A percentile compares a stretch with the other conserved stretches of the same genome.
Evolutionary conservation across 257 asterid species (phyloP).

Genomic region (Eucommia ulmoides): DNA sequence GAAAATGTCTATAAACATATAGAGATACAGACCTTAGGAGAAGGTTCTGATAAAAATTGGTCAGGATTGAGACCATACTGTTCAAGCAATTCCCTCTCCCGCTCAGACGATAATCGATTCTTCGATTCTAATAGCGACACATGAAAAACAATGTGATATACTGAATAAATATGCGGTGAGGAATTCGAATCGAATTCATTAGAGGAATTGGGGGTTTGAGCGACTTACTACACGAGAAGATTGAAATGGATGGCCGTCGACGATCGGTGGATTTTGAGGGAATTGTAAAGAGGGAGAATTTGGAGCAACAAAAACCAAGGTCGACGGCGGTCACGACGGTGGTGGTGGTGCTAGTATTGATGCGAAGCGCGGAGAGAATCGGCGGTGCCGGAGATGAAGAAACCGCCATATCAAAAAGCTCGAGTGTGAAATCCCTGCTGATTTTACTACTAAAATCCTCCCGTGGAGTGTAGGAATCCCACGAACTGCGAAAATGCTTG

Average conservation of each 20-base stretch:
- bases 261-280: constrained; percentile 18
- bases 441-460: too few relatives aligned
- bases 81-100: constrained; percentile 60
- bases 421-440: too few relatives aligned
- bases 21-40: constrained; percentile 42
- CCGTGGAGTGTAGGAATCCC: neutral
- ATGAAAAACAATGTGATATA: neutral
- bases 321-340: constrained; percentile 15
- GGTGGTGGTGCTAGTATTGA: constrained; percentile 4
- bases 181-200: neutral
- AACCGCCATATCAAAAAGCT: too few relatives aligned
- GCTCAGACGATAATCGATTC: constrained; percentile 26
- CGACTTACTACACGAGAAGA: constrained; percentile 47
- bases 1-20: neutral
- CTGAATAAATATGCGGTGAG: neutral
- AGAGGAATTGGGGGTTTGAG: neutral
- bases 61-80: constrained; percentile 72
- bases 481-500: neutral
- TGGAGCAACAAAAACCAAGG: constrained; percentile 7
- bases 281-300: constrained; percentile 11
- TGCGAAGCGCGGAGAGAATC: constrained; percentile 13
- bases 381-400: constrained; percentile 12
- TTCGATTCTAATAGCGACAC: constrained; percentile 38
- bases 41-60: constrained; percentile 45
- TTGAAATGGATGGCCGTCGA: constrained; percentile 27